Conservation (phyloP, 352 stramenopile genomes). For the Phytophthora citricola region DNA sequence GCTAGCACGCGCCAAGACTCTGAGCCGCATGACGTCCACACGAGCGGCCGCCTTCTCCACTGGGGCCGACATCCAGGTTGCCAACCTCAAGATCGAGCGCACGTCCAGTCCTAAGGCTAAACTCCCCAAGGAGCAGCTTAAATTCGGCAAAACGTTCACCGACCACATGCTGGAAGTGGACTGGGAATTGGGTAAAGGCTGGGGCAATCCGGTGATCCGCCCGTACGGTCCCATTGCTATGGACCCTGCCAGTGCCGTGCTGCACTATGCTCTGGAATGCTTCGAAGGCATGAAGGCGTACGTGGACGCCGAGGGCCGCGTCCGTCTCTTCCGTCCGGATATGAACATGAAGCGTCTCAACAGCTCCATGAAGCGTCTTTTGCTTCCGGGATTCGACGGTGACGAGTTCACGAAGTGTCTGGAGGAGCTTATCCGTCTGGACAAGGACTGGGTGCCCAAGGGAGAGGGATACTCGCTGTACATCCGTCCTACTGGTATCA, state of each 20-base stretch:
- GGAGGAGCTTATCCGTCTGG: slow-evolving; percentile 78
- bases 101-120: slow-evolving; percentile 64
- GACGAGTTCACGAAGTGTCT: slow-evolving; percentile 93
- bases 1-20: slow-evolving; percentile 24
- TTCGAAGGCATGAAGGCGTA: slow-evolving; percentile 98
- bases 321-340: slow-evolving; percentile 96
- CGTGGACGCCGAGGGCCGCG: slow-evolving; percentile 77
- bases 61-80: slow-evolving; percentile 30
- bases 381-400: slow-evolving; percentile 91
- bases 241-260: slow-evolving; percentile 90
- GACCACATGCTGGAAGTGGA: slow-evolving; percentile 98
- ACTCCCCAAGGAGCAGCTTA: slow-evolving; percentile 86
- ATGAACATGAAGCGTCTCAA: slow-evolving; percentile 97
- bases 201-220: slow-evolving; percentile 90
- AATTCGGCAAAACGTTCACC: slow-evolving; percentile 95
- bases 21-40: slow-evolving; percentile 26
- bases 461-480: slow-evolving; percentile 97
- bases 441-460: slow-evolving; percentile 94
- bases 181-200: slow-evolving; percentile 87
- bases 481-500: slow-evolving; percentile 95
- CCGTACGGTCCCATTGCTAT: slow-evolving; percentile 93
- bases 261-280: slow-evolving; percentile 97
- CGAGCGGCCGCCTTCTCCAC: slow-evolving; percentile 36
- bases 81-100: slow-evolving; percentile 56
- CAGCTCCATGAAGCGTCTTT: slow-evolving; percentile 93